These are phyloP conservation scores for Solanum clarkiae DNA, from an alignment of 257 asterid species.

Conservation along the genomic window DNA sequence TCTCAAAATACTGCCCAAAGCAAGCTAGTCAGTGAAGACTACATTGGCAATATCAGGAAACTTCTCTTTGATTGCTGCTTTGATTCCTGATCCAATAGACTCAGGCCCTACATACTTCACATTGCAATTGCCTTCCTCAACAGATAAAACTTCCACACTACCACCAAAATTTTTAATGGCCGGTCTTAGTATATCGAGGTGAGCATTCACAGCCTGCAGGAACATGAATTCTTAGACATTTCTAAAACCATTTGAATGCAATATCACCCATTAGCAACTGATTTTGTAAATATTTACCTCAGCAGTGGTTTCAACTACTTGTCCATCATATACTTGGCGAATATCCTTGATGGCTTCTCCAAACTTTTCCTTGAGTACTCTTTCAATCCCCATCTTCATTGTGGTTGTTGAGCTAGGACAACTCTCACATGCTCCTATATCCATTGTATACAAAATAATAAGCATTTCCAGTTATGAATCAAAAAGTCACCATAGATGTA, in stretches of 20 bases:
- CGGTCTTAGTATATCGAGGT: constrained; percentile 72
- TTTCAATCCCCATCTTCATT: constrained; percentile 88
- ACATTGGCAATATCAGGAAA: constrained; percentile 70
- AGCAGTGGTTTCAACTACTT: constrained; percentile 25
- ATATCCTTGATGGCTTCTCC: constrained; percentile 74
- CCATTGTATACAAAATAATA: background rate
- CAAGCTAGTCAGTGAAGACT: constrained; percentile 34
- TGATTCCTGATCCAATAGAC: constrained; percentile 77
- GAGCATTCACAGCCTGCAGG: constrained; percentile 68
- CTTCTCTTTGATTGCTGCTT: constrained; percentile 91
- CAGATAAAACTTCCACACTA: constrained; percentile 59
- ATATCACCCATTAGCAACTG: background rate
- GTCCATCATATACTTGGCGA: constrained; percentile 57
- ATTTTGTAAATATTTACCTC: constrained; percentile 33
- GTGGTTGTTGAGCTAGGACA: constrained; percentile 94
- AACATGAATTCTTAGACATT: background rate
- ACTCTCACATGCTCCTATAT: constrained; percentile 70
- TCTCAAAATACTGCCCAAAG: background rate
- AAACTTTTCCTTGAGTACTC: constrained; percentile 78
- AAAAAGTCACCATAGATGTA: background rate
- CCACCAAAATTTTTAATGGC: constrained; percentile 89
- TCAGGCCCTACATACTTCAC: constrained; percentile 71
- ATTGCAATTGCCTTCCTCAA: constrained; percentile 46
- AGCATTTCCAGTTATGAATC: background rate
- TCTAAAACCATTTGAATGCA: background rate